Evolutionary conservation across 192 early-diverging fungal genomes (phyloP).

Genomic region (Dimargaris cristalligena): DNA sequence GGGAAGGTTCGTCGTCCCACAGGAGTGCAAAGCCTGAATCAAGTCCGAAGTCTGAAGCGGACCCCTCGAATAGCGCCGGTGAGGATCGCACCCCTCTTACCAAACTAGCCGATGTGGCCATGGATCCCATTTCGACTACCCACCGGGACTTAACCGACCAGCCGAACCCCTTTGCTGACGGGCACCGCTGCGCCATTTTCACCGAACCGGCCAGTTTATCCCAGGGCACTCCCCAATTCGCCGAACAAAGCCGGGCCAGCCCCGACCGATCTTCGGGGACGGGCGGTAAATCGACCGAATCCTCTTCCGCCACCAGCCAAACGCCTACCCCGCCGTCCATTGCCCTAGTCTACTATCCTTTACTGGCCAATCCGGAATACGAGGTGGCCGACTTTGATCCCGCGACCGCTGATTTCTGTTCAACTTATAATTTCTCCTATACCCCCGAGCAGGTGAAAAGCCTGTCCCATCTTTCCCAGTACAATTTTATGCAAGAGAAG

Average conservation of each 20-base stretch:
- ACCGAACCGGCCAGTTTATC: conserved; percentile 18
- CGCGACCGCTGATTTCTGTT: conserved; percentile 38
- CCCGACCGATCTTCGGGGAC: not conserved
- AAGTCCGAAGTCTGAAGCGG: conserved; percentile 10
- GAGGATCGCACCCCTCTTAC: not conserved
- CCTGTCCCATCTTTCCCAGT: conserved; percentile 36
- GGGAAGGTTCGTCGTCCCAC: conserved; percentile 11
- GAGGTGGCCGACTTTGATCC: conserved; percentile 42
- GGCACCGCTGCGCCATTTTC: conserved; percentile 33
- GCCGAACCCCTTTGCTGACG: conserved; percentile 13
- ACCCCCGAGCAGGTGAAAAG: conserved; percentile 42
- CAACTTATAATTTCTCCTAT: conserved; percentile 53
- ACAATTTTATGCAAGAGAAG: conserved; percentile 34
- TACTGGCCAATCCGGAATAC: conserved; percentile 39
- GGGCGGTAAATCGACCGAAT: not conserved
- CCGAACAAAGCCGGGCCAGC: conserved; percentile 12
- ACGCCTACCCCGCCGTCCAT: conserved; percentile 14
- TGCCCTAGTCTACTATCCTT: conserved; percentile 44
- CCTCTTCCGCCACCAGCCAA: conserved; percentile 9
- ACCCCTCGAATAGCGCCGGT: conserved; percentile 14
- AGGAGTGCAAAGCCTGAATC: no score
- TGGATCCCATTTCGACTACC: not conserved
- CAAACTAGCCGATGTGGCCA: not conserved
- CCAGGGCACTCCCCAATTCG: conserved; percentile 4
- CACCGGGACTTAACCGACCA: not conserved